A percentile compares a stretch with the other conserved stretches of the same genome.
These are phyloP conservation scores for Metschnikowia lachancei DNA, from an alignment of 805 yeast genomes.

Conservation along the genomic window DNA sequence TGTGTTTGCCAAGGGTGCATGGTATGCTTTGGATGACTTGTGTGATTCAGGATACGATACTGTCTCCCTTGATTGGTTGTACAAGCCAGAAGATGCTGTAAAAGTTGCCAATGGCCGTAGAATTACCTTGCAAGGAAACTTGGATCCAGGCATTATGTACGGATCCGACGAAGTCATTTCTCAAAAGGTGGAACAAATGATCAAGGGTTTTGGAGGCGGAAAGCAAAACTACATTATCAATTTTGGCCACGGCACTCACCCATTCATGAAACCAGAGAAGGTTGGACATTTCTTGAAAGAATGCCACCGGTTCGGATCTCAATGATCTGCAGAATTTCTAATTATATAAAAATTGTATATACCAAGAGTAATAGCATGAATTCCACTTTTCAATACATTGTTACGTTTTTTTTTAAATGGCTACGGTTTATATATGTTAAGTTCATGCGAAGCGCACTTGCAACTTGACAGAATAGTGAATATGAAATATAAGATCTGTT, in stretches of 20 bases:
- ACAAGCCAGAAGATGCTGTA: constrained; percentile 82
- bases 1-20: constrained; percentile 92
- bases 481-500: no score
- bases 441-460: no score
- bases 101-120: constrained; percentile 65
- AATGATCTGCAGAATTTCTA: constrained; percentile 18
- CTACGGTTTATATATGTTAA: no score
- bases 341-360: background rate
- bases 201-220: constrained; percentile 90
- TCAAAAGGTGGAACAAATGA: constrained; percentile 81
- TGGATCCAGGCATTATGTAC: constrained; percentile 93
- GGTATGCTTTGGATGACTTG: constrained; percentile 89
- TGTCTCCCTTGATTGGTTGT: constrained; percentile 92
- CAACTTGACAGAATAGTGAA: no score
- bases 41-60: constrained; percentile 79
- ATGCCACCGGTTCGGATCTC: constrained; percentile 74
- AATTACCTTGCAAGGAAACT: constrained; percentile 87
- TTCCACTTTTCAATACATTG: no score
- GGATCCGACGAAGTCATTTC: constrained; percentile 83
- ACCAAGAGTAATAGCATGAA: background rate
- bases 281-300: constrained; percentile 82
- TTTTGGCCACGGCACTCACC: constrained; percentile 98
- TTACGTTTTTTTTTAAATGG: no score
- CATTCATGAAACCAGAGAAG: constrained; percentile 93
- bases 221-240: constrained; percentile 87